Evolutionary conservation across 495 filamentous ascomycete genomes (phyloP).

Genomic region (Thermothielavioides terrestris): DNA sequence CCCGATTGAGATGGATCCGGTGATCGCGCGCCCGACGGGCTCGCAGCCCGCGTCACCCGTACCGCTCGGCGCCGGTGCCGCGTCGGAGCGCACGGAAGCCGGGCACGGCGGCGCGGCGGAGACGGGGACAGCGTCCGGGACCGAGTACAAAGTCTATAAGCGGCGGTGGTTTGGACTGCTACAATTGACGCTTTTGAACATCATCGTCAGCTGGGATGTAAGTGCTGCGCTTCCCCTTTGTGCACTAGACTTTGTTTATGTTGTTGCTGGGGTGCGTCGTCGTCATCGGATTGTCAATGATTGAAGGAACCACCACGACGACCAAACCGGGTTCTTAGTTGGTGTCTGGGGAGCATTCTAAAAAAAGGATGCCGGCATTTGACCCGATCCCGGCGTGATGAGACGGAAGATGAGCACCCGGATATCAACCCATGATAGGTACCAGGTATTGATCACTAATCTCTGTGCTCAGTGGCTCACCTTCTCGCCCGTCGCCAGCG

Average conservation of each 20-base stretch:
- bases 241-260: no score
- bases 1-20: constrained; percentile 15
- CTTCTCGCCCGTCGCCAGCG: constrained; percentile 75
- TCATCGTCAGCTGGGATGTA: constrained; percentile 93
- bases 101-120: constrained; percentile 1
- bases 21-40: neutral
- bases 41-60: neutral
- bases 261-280: neutral
- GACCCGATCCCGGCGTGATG: neutral
- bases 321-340: no score
- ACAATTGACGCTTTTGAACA: constrained; percentile 79
- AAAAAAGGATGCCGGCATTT: no score
- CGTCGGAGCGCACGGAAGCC: constrained; percentile 1
- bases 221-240: no score
- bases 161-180: constrained; percentile 80
- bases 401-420: neutral
- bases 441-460: constrained; percentile 6
- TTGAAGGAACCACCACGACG: no score
- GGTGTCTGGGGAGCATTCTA: no score
- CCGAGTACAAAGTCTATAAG: constrained; percentile 70
- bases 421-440: no score
- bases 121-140: neutral
- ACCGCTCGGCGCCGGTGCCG: neutral
- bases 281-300: neutral
- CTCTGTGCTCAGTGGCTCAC: constrained; percentile 68